Base-by-base conservation (phyloP, 805 yeast species). In the Barnettozyma botsteinii region DNA sequence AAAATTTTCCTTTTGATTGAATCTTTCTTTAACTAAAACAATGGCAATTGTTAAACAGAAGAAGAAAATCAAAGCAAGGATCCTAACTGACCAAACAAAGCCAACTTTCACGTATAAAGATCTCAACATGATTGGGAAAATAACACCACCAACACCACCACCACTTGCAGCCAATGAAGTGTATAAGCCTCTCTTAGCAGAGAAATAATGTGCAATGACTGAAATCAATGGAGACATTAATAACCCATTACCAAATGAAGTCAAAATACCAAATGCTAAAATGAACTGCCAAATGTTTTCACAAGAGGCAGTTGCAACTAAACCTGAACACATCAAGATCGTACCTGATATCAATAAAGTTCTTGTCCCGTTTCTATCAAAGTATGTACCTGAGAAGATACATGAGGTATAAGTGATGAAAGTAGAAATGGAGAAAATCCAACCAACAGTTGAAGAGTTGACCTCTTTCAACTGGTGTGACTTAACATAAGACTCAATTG, bases 401-500 rank as follows among this genome's bases (percentile, higher is more conserved):
- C 66, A 58, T 7, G 65, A 46, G 1, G 59, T 50, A 33, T 53
- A 54, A 6, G 60, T 48, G n/a, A 55, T 41, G 22, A 56, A 55
- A 2, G 60, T 47, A 36, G 51, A 53, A 9, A 61, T 48, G 5
- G 62, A 53, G 51, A 79, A 79, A 31, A 79, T 70, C 83, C 84
- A 76, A 3, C 81, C 69, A 4, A 74, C 65, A 1, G 72, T 60
- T 4, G 79, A 66, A 3, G 73, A 60, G 12, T 69, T 55, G 3
- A 64, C 60, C 36, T 65, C 48, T 2, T 61, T 61, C 45, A 79
- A 59, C 51, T 79, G 84, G 55, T 79, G 70, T 4, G 60, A 57
- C 2, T 73, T 64, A 5, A 79, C 68, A 46, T 78, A 75, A 0
- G 81, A 69, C 55, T 79, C 79, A 26, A 79, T 67, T 2, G 79